Evolutionary conservation across 768 basidiomycete species (phyloP).

Genomic region (Phanerodontia chrysosporium): DNA sequence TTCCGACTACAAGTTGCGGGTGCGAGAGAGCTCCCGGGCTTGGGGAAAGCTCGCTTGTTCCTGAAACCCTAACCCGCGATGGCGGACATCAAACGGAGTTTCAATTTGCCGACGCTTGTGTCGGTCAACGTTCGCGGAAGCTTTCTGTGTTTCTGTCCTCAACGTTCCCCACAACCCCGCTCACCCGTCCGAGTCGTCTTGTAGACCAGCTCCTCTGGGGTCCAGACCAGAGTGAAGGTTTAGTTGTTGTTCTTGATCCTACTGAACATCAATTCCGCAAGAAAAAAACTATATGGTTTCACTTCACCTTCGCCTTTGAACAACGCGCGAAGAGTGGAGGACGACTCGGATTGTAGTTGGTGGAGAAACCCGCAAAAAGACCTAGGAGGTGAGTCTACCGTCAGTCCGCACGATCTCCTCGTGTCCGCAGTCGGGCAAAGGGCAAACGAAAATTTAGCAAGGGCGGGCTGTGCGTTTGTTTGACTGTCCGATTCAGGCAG

Average conservation of each 20-base stretch:
- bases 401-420: constrained; percentile 6
- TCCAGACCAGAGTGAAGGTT: constrained; percentile 13
- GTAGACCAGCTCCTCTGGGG: constrained; percentile 14
- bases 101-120: constrained; percentile 3
- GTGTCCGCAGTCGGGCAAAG: constrained; percentile 16
- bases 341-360: constrained; percentile 20
- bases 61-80: neutral
- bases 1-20: neutral
- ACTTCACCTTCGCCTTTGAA: constrained; percentile 21
- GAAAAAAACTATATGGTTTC: constrained; percentile 25
- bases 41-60: neutral
- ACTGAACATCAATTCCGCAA: constrained; percentile 8
- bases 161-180: constrained; percentile 5
- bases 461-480: constrained; percentile 14
- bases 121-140: neutral
- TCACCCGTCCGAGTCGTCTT: constrained; percentile 17
- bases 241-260: neutral
- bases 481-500: constrained; percentile 12
- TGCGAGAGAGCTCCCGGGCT: neutral
- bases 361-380: constrained; percentile 12
- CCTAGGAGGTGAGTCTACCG: constrained; percentile 16
- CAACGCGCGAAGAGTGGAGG: constrained; percentile 20
- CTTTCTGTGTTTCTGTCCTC: constrained; percentile 5
- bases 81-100: neutral
- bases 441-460: constrained; percentile 12